These are phyloP conservation scores for Xylariaceae sp. DNA, from an alignment of 2,329 filamentous ascomycete genomes.

Conservation along the genomic window DNA sequence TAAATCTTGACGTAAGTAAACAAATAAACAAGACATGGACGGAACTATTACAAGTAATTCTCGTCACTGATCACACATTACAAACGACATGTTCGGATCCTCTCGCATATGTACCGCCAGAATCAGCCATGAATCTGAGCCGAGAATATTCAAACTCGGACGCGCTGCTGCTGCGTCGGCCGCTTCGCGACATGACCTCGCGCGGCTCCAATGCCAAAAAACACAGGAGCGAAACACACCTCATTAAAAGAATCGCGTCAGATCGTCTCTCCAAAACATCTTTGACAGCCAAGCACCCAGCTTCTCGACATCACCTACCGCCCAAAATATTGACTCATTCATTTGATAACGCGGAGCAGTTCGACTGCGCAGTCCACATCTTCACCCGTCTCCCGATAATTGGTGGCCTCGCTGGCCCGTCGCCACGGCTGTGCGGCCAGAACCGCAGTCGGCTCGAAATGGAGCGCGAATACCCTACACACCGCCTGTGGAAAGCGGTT, in stretches of 20 bases:
- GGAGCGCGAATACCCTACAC: background rate
- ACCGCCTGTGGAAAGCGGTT: background rate
- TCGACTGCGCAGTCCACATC: background rate
- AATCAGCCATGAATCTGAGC: background rate
- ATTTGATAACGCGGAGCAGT: background rate
- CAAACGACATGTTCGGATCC: no score
- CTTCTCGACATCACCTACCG: no score
- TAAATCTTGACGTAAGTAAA: no score
- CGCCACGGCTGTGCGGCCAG: background rate
- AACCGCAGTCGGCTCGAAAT: background rate
- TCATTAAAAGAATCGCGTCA: conserved; percentile 2
- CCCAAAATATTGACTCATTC: background rate
- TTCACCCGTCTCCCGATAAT: conserved; percentile 1
- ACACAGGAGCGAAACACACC: conserved; percentile 2
- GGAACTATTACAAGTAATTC: no score
- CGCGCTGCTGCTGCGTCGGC: background rate
- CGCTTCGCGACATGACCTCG: background rate
- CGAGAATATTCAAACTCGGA: background rate
- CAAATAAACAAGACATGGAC: no score
- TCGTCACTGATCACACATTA: no score
- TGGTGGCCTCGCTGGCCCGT: background rate
- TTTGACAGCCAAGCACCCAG: no score
- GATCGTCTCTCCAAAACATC: no score
- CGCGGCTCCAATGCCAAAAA: background rate
- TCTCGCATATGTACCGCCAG: no score